Base-by-base conservation (phyloP, 2,329 filamentous ascomycete species). In the Hypoxylon sp. region DNA sequence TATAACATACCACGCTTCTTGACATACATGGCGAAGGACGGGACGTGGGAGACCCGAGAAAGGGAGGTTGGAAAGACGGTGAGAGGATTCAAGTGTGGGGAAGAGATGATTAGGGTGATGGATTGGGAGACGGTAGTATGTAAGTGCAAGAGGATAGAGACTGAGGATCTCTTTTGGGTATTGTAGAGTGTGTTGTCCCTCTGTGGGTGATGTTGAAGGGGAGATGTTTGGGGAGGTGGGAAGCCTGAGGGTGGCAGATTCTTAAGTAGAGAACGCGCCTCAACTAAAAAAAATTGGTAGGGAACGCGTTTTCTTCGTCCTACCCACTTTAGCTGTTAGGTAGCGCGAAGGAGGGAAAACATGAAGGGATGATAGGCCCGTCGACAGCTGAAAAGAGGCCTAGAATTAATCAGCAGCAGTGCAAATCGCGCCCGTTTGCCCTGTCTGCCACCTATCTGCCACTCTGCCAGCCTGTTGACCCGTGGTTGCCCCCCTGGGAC, bases 1-100 rank as follows among this genome's bases (percentile, higher is more conserved):
- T n/a, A 24, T 51, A 64, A 79, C 83, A 68, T 79, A 85, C 83
- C 83, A 73, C 84, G 80, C 81, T 86, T 86, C 74, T 81, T 81
- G 74, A 87, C 84, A 73, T 82, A 87, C 84, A 87, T 87, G 70
- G 70, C 74, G 77, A 69, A 64, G 65, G 61, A 58, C 56, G 61
- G 65, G 63, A 61, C 55, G 58, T 61, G 60, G 50, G 53, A 52
- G 55, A 62, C 48, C 49, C 53, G 59, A 60, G 58, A 59, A 59
- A 59, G 53, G 48, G 55, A 61, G 40, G 42, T 56, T 48, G 51
- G 51, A 33, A 56, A 50, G 35, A 38, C 58, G 20, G 31, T 18
- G 31, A 60, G 46, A 48, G 38, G 18, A 18, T 31, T 11, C 43
- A 52, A 46, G 15, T 15, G n/a, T 17, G 15, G 43, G 23, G 48